phyloP scores from a whole-genome alignment of 2,329 filamentous ascomycete genomes.

The Proliferodiscus dingleyae region DNA sequence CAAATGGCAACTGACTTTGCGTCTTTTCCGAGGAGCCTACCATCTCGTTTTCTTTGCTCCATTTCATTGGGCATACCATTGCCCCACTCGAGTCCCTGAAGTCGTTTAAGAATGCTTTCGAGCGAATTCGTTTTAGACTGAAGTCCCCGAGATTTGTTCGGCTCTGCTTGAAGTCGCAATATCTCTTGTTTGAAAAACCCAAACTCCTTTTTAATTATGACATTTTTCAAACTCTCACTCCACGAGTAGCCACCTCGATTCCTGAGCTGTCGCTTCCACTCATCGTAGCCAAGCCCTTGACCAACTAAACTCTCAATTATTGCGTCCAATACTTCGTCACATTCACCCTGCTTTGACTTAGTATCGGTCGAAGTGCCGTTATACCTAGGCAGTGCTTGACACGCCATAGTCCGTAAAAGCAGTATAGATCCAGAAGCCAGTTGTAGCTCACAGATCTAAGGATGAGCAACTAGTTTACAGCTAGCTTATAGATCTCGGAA shows the following conservation, averaged over 20 bases:
- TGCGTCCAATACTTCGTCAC: not conserved
- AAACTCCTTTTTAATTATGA: not conserved
- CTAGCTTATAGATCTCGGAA: no score
- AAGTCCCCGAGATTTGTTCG: not conserved
- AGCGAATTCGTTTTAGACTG: not conserved
- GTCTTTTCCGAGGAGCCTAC: not conserved
- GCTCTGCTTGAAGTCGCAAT: not conserved
- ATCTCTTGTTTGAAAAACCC: not conserved
- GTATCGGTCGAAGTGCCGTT: not conserved
- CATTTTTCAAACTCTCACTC: not conserved
- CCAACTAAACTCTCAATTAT: not conserved
- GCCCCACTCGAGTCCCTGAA: not conserved
- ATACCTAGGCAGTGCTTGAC: not conserved
- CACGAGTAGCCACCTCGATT: not conserved
- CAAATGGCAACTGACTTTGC: not conserved
- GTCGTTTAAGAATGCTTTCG: not conserved
- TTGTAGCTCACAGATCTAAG: no score
- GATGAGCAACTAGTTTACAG: no score
- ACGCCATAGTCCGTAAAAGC: not conserved
- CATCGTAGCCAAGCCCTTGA: not conserved
- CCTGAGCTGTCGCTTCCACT: not conserved
- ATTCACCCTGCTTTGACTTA: not conserved
- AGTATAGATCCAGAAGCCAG: not conserved
- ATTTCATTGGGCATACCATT: not conserved
- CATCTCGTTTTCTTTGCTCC: not conserved